Evolutionary conservation across 495 filamentous ascomycete species (phyloP), one percentile per base, ranked within the genome.

Genomic region (Penicillium herquei): DNA sequence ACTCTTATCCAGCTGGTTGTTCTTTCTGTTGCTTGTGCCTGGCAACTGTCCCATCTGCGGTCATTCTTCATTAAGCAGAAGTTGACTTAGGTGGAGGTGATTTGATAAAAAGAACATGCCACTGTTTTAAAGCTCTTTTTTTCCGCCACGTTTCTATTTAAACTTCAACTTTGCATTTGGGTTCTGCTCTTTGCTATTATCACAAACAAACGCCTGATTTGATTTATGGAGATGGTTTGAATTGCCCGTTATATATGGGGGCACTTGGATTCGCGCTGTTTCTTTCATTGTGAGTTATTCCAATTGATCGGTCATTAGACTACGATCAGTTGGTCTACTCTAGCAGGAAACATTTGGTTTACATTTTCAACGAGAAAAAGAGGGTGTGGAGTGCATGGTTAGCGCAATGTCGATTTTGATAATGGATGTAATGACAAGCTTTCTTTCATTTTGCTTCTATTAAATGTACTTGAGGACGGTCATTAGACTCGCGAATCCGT

Each of bases 1-100:
- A 91, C 92, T 42, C 70, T 96, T 52, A 86, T 98, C 55, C 94
- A 98, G 72, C 74, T 97, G 55, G 81, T 84, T 53, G 84, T 98
- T n/a, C 77, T 98, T 39, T 91, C 88, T 30, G 81, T 88, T 45
- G 95, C 94, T 30, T 98, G 94, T 72, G 91, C 94, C 52, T 98
- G 94, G 94, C 94, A 98, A 73, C 80, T 98, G 33, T 95, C 91
- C 11, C 92, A 98, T 72, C 82, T 98, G 51, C 80, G 94, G 52
- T 88, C 90, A 18, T 98, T 98, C 81, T 98, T 98, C 78, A 98
- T 98, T 79, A 98, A 98, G 83, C 94, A 98, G 78, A 98, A 98
- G 79, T 81, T 98, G 66, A 98, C 94, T 47, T 77, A 32, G 50
- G 39, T 49, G 16, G 39, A 21, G 30, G 10, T 33, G 16, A 26